These are phyloP conservation scores for Trichoderma sp. DNA, from an alignment of 2,329 filamentous ascomycete species.

Conservation along the genomic window DNA sequence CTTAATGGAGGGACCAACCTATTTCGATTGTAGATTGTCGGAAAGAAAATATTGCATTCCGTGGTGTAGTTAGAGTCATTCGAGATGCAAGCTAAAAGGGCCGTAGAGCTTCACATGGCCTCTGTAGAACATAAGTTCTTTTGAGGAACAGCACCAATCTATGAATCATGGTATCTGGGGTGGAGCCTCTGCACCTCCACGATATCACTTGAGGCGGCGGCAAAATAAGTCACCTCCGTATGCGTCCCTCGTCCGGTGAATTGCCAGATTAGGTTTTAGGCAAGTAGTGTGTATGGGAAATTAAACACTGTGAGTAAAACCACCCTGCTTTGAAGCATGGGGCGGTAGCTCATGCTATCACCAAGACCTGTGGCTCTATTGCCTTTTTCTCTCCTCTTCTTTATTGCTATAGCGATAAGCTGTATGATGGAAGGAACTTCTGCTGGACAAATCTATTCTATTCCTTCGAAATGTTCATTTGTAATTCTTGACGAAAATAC, in stretches of 20 bases:
- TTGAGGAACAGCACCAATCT: not conserved
- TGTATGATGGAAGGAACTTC: not conserved
- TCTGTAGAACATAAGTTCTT: constrained; percentile 16
- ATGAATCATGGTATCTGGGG: not conserved
- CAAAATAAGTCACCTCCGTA: not conserved
- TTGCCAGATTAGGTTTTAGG: not conserved
- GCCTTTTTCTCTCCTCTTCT: not conserved
- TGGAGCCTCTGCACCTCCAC: not conserved
- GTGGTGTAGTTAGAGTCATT: not conserved
- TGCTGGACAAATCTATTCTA: not conserved
- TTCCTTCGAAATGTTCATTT: not conserved
- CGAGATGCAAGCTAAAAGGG: not conserved
- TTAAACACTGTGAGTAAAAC: not conserved
- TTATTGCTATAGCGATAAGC: not conserved
- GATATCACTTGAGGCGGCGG: not conserved
- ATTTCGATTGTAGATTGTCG: not conserved
- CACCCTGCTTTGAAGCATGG: not conserved
- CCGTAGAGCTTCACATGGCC: constrained; percentile 1
- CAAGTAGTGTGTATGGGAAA: not conserved
- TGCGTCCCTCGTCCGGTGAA: not conserved
- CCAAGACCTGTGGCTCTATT: not conserved
- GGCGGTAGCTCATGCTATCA: not conserved
- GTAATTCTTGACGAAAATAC: not conserved
- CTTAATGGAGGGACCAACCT: constrained; percentile 8
- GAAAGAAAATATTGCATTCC: not conserved